phyloP scores from a whole-genome alignment of 768 basidiomycete species.

The Psilocybe sp. region DNA sequence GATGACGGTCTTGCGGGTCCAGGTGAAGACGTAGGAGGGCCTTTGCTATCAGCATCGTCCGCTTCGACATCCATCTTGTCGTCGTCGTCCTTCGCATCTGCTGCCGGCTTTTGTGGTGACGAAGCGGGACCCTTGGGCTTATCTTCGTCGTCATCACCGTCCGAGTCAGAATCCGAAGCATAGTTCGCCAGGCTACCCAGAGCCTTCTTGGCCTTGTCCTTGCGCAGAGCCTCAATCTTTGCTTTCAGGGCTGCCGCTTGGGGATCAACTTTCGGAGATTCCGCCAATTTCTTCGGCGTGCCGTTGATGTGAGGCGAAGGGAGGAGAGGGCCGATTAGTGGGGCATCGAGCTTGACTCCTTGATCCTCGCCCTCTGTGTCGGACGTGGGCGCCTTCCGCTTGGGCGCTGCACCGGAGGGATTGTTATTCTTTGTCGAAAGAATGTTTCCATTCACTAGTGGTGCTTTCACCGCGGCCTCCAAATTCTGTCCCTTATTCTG shows the following conservation, averaged over 20 bases:
- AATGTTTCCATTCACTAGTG: slow-evolving; percentile 18
- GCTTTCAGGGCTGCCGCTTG: slow-evolving; percentile 29
- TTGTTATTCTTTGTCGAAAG: slow-evolving; percentile 30
- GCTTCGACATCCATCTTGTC: slow-evolving; percentile 4
- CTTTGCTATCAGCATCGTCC: slow-evolving; percentile 17
- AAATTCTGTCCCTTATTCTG: slow-evolving; percentile 74
- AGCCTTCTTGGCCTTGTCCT: slow-evolving; percentile 19
- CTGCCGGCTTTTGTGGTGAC: not conserved
- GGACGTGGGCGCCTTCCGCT: slow-evolving; percentile 35
- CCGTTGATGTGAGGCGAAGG: slow-evolving; percentile 41
- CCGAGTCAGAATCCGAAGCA: slow-evolving; percentile 18
- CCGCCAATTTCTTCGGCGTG: slow-evolving; percentile 17
- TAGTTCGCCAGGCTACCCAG: slow-evolving; percentile 25
- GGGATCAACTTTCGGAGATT: slow-evolving; percentile 21
- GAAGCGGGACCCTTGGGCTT: not conserved
- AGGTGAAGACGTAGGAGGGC: not conserved
- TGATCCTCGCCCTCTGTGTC: slow-evolving; percentile 47
- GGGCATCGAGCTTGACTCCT: slow-evolving; percentile 42
- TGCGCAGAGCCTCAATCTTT: slow-evolving; percentile 25
- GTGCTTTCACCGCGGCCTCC: slow-evolving; percentile 54
- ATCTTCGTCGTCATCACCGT: slow-evolving; percentile 12
- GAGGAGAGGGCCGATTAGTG: slow-evolving; percentile 67
- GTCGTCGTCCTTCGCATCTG: slow-evolving; percentile 3
- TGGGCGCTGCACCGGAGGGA: slow-evolving; percentile 52
- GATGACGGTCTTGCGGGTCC: slow-evolving; percentile 16